These are phyloP conservation scores for Paradendryphiella salina DNA, from an alignment of 2,329 filamentous ascomycete species.

Conservation along the genomic window DNA sequence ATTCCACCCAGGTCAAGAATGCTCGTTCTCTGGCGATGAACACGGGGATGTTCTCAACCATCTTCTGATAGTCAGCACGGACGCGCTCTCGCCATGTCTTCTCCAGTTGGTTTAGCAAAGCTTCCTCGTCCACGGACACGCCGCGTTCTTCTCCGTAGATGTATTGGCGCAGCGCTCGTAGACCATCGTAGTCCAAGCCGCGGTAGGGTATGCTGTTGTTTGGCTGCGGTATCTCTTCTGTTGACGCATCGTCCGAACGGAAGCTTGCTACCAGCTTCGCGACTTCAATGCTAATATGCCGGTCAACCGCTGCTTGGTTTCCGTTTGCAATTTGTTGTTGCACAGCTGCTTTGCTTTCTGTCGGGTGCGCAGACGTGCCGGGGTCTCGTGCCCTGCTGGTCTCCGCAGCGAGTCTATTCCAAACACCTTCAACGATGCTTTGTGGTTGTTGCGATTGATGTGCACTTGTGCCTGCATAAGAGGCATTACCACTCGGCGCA, in stretches of 20 bases:
- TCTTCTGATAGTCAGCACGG: slow-evolving; percentile 32
- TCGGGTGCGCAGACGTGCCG: slow-evolving; percentile 15
- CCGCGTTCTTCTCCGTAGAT: slow-evolving; percentile 35
- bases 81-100: slow-evolving; percentile 38
- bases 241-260: slow-evolving; percentile 25
- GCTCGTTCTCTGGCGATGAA: slow-evolving; percentile 42
- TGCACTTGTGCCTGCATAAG: slow-evolving; percentile 12
- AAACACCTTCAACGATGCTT: slow-evolving; percentile 29
- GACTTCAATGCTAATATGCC: slow-evolving; percentile 34
- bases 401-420: slow-evolving; percentile 26
- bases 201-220: slow-evolving; percentile 28
- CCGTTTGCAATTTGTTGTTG: slow-evolving; percentile 28
- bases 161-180: slow-evolving; percentile 38
- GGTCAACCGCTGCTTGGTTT: slow-evolving; percentile 29
- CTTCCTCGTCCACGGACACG: slow-evolving; percentile 33
- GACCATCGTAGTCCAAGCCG: slow-evolving; percentile 37
- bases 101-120: slow-evolving; percentile 38
- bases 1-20: slow-evolving; percentile 43
- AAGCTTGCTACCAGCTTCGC: slow-evolving; percentile 37
- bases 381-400: slow-evolving; percentile 21
- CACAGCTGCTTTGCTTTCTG: slow-evolving; percentile 21
- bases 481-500: slow-evolving; percentile 9
- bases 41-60: slow-evolving; percentile 32
- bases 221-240: slow-evolving; percentile 27
- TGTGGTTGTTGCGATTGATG: slow-evolving; percentile 20